Evolutionary conservation across 495 filamentous ascomycete genomes (phyloP).

Genomic region (Tuber microsphaerosporum): DNA sequence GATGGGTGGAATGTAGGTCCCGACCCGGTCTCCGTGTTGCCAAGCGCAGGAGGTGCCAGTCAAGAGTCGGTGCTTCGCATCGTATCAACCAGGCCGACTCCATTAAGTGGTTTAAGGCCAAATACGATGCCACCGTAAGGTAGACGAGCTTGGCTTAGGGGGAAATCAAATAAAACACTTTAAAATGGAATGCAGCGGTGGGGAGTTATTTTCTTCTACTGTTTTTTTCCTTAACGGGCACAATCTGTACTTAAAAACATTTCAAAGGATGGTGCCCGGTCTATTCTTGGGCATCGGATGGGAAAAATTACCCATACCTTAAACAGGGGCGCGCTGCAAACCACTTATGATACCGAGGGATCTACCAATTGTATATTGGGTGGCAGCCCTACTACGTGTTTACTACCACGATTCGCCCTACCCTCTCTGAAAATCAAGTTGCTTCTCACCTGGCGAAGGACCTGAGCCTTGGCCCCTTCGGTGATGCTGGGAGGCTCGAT

Average conservation of each 20-base stretch:
- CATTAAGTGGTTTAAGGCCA: slow-evolving; percentile 99
- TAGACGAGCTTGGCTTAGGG: slow-evolving; percentile 47
- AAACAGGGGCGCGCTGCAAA: background rate
- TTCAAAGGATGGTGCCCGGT: background rate
- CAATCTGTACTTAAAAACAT: background rate
- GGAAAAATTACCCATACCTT: background rate
- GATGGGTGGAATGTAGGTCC: slow-evolving; percentile 51
- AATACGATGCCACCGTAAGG: slow-evolving; percentile 96
- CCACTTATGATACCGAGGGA: background rate
- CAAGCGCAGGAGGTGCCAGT: slow-evolving; percentile 83
- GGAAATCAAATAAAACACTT: background rate
- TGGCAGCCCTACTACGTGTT: background rate
- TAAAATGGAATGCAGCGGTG: background rate
- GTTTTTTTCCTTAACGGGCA: background rate
- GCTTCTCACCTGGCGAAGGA: background rate
- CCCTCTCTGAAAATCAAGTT: background rate
- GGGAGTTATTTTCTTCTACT: background rate
- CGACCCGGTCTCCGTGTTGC: slow-evolving; percentile 96
- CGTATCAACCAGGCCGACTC: slow-evolving; percentile 88
- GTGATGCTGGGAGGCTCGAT: background rate
- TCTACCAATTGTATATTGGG: background rate
- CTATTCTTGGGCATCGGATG: background rate
- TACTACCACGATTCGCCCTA: background rate
- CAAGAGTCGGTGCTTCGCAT: slow-evolving; percentile 78
- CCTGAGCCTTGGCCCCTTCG: background rate